Evolutionary conservation across 768 basidiomycete genomes (phyloP).

Genomic region (Kwoniella europaea): DNA sequence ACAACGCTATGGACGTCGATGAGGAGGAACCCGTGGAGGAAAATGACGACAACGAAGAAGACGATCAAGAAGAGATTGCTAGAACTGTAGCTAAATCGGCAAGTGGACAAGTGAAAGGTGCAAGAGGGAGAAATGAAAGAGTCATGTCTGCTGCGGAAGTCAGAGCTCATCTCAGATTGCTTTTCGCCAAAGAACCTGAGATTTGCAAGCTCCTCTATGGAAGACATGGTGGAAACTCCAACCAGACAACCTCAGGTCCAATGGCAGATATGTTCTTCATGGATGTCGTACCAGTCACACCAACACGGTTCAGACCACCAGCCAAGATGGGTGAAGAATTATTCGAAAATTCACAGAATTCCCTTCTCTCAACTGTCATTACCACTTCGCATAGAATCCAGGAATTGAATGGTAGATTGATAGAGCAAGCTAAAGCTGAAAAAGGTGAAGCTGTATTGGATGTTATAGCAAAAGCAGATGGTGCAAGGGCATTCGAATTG

Average conservation of each 20-base stretch:
- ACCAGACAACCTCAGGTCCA: conserved; percentile 20
- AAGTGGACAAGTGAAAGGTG: conserved; percentile 75
- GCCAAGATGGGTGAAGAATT: conserved; percentile 86
- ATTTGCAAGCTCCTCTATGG: conserved; percentile 89
- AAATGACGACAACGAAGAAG: conserved; percentile 63
- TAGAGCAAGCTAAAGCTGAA: conserved; percentile 40
- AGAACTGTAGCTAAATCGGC: conserved; percentile 62
- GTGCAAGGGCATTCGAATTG: conserved; percentile 65
- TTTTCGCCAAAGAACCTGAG: conserved; percentile 81
- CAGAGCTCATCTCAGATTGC: conserved; percentile 84
- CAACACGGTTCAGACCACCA: conserved; percentile 94
- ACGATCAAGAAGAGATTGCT: conserved; percentile 61
- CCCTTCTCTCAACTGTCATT: conserved; percentile 79
- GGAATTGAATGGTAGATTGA: conserved; percentile 72
- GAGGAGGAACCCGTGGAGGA: conserved; percentile 55
- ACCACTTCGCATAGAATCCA: conserved; percentile 71
- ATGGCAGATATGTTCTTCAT: conserved; percentile 94
- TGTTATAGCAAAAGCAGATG: conserved; percentile 66
- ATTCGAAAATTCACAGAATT: conserved; percentile 96
- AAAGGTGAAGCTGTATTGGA: conserved; percentile 58
- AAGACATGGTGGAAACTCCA: conserved; percentile 69
- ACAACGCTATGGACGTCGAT: conserved; percentile 55
- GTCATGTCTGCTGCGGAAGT: conserved; percentile 90
- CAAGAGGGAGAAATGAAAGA: conserved; percentile 83
- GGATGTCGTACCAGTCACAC: conserved; percentile 86